Conservation (phyloP, 139 green algal species). For the Coccomyxa sp. region DNA sequence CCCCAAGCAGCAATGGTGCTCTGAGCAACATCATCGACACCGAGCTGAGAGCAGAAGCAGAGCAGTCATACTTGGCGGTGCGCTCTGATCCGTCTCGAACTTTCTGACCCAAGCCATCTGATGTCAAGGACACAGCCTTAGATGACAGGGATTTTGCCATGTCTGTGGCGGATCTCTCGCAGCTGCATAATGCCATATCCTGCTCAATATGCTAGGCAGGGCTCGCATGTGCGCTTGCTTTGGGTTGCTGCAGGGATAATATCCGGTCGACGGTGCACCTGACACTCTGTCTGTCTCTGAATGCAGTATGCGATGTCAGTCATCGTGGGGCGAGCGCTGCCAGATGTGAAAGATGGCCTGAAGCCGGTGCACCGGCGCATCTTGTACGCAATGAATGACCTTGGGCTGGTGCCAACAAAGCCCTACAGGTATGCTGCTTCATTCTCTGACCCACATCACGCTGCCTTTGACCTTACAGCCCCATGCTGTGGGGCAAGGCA, state of each 20-base stretch:
- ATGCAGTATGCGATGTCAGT: slow-evolving; percentile 95
- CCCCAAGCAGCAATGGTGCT: not conserved
- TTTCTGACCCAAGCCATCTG: not conserved
- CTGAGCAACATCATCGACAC: slow-evolving; percentile 26
- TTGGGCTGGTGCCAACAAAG: slow-evolving; percentile 74
- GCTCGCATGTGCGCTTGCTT: too few species aligned
- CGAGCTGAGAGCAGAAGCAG: slow-evolving; percentile 37
- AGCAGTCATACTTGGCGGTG: slow-evolving; percentile 54
- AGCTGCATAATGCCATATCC: not conserved
- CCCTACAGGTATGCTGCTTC: slow-evolving; percentile 75
- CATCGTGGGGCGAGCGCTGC: slow-evolving; percentile 92
- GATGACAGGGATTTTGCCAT: not conserved
- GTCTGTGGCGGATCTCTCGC: not conserved
- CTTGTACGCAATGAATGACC: slow-evolving; percentile 94
- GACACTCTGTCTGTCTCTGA: not conserved
- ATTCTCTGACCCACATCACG: too few species aligned
- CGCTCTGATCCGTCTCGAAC: not conserved
- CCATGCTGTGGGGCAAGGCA: too few species aligned
- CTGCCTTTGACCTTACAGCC: too few species aligned
- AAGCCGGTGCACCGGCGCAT: slow-evolving; percentile 98
- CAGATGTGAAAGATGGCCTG: slow-evolving; percentile 94
- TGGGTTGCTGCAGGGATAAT: not conserved
- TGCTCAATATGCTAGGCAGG: not conserved
- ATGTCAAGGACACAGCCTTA: not conserved
- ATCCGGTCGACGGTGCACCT: not conserved